Evolutionary conservation across 495 filamentous ascomycete genomes (phyloP).

Genomic region (Hypoxylon subgilvum): DNA sequence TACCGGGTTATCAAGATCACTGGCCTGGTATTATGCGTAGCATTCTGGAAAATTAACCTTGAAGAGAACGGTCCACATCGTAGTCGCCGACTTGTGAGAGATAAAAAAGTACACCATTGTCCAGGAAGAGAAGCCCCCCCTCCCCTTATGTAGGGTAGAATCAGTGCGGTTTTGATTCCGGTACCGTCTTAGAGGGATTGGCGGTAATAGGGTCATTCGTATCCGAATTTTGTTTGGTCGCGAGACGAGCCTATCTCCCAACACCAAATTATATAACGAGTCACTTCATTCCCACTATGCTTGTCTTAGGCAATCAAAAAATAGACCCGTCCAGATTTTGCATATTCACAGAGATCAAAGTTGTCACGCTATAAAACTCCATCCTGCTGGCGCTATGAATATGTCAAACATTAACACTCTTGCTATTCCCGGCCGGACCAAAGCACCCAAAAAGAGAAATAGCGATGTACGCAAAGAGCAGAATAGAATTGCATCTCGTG

Average conservation of each 20-base stretch:
- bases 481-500: constrained; percentile 44
- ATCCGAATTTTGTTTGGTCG: constrained; percentile 11
- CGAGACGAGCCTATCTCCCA: constrained; percentile 19
- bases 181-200: constrained; percentile 6
- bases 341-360: not conserved
- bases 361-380: not conserved
- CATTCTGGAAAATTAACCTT: constrained; percentile 18
- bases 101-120: constrained; percentile 21
- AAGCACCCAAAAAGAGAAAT: constrained; percentile 36
- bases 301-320: constrained; percentile 15
- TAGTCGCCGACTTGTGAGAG: constrained; percentile 10
- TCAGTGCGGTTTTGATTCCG: constrained; percentile 15
- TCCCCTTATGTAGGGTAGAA: no score
- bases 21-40: constrained; percentile 10
- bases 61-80: constrained; percentile 17
- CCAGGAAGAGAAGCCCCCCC: constrained; percentile 11
- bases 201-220: constrained; percentile 35
- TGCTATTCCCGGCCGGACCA: constrained; percentile 17
- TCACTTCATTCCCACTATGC: constrained; percentile 17
- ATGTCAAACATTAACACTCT: constrained; percentile 18
- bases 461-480: constrained; percentile 44
- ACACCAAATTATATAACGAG: constrained; percentile 31
- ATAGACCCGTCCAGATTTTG: constrained; percentile 10
- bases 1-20: constrained; percentile 8
- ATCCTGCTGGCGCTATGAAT: constrained; percentile 29